These are phyloP conservation scores for Thielaviopsis ethacetica DNA, from an alignment of 2,329 filamentous ascomycete genomes.

Conservation along the genomic window DNA sequence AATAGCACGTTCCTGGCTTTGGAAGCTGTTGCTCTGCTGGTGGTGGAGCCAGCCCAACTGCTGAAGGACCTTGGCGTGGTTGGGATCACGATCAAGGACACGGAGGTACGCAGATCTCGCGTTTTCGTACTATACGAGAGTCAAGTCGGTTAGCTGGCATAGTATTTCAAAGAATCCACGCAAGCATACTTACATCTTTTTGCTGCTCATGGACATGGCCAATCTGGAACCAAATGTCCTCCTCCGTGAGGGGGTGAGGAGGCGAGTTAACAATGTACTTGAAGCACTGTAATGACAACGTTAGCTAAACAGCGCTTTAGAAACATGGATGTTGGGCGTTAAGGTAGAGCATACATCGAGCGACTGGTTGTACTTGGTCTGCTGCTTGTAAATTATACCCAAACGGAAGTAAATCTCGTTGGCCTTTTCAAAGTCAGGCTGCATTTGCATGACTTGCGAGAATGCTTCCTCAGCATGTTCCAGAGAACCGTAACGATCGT, in stretches of 20 bases:
- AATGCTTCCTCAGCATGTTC: constrained; percentile 98
- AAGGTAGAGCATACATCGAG: constrained; percentile 61
- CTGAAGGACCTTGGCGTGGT: constrained; percentile 94
- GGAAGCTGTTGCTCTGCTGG: constrained; percentile 81
- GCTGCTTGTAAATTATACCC: constrained; percentile 99
- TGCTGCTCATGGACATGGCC: constrained; percentile 97
- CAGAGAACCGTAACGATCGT: constrained; percentile 87
- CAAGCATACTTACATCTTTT: constrained; percentile 67
- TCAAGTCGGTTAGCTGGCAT: constrained; percentile 18
- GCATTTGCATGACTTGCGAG: constrained; percentile 97
- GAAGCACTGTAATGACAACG: constrained; percentile 55
- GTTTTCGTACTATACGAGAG: constrained; percentile 57
- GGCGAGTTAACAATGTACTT: constrained; percentile 93
- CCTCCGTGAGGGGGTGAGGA: constrained; percentile 80
- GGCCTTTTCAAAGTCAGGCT: constrained; percentile 93
- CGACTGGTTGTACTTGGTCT: constrained; percentile 83
- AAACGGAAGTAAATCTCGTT: constrained; percentile 98
- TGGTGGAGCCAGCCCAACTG: constrained; percentile 97
- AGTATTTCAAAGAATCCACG: neutral
- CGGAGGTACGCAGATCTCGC: constrained; percentile 86
- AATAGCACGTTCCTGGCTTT: constrained; percentile 88
- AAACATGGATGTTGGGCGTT: neutral
- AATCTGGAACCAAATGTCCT: constrained; percentile 99
- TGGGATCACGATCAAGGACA: constrained; percentile 85
- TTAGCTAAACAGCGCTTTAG: neutral